Evolutionary conservation across 129 eudicot species (phyloP), one percentile per base, ranked within the genome.

Genomic region (Artemisia argyi): DNA sequence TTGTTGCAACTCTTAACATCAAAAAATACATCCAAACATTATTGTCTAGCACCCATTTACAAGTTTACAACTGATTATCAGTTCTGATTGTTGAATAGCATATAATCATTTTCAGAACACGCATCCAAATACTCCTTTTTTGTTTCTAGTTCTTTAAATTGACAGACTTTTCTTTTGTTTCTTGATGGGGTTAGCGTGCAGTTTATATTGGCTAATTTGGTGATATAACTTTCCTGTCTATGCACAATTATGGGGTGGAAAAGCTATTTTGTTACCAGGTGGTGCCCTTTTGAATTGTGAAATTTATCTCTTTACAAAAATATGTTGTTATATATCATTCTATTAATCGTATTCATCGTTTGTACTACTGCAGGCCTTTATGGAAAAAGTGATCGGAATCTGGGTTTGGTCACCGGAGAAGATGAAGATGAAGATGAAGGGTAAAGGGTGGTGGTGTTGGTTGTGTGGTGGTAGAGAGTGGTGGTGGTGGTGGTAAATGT

Each of bases 221-320:
- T 55, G 68, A 65, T 42, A 39, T 39, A 50, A 17, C 55, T 68
- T 62, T 75, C 71, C 71, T 71, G n/a, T n/a, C n/a, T n/a, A n/a
- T n/a, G n/a, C n/a, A n/a, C n/a, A n/a, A n/a, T 30, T 44, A 53
- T 48, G 75, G n/a, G 70, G 75, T 17, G 18, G 71, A 53, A n/a
- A 75, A 44, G 80, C 26, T 63, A 61, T 58, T 72, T 55, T 68
- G 69, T 72, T 82, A 63, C 70, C 69, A 72, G 84, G 82, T 79
- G 72, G 44, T 50, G 52, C 69, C 63, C 69, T 55, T 42, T n/a
- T 58, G 52, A 64, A 59, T 11, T 55, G 17, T 17, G 19, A 73
- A 48, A 4, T 65, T 54, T 9, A 42, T 69, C 0, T 28, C 30
- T 70, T 44, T 15, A 11, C 7, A 57, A 56, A 61, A 26, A 4